Conservation (phyloP, 306 rosid species). For the Acacia confusa region DNA sequence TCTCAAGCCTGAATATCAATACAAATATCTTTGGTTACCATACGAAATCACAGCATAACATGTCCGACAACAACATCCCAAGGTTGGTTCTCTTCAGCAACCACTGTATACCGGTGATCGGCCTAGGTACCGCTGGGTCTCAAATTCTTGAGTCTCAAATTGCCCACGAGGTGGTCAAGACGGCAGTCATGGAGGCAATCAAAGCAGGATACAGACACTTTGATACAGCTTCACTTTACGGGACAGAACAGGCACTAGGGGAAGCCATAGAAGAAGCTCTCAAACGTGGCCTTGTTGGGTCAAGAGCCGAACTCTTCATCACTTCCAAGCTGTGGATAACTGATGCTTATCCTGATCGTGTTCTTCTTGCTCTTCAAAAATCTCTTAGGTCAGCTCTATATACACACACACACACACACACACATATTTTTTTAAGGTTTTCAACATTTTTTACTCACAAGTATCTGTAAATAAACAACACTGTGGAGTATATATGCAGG, state of each 20-base stretch:
- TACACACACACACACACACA: too few species aligned
- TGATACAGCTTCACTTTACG: not conserved
- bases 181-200: not conserved
- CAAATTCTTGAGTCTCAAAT: not conserved
- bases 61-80: not conserved
- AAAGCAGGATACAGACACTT: not conserved
- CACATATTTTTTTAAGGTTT: too few species aligned
- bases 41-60: not conserved
- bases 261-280: not conserved
- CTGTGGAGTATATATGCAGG: conserved; percentile 19
- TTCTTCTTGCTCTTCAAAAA: not conserved
- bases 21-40: not conserved
- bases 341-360: not conserved
- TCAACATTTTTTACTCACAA: not conserved
- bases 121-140: not conserved
- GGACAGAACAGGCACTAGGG: not conserved
- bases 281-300: not conserved
- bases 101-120: not conserved
- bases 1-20: not conserved
- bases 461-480: too few species aligned
- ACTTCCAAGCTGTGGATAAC: not conserved
- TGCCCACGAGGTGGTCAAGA: not conserved
- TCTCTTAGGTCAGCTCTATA: not conserved
- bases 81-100: not conserved
- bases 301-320: not conserved